Base-by-base conservation (phyloP, 208 protist genomes). In the Leishmania gerbilli region DNA sequence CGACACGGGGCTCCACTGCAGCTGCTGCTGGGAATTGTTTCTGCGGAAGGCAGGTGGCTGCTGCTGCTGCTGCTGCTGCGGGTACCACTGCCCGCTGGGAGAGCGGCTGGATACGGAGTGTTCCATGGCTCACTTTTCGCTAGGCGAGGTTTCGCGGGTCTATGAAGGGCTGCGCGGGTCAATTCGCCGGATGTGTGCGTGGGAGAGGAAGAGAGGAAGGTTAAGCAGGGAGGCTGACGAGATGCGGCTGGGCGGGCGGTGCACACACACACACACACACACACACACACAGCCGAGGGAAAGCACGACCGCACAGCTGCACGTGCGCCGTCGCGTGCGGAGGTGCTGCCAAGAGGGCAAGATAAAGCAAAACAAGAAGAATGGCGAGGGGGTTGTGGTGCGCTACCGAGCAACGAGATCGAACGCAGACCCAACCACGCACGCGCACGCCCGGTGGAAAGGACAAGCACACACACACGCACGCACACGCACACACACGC, bases 21-120 rank as follows among this genome's bases (percentile, higher is more conserved):
- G 79, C 40, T 83, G 75, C 67, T 80, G 84, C 62, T 62, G 53
- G 34, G 65, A 24, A n/a, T 37, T 27, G 37, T 47, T 45, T 42
- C 65, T 24, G 21, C n/a, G 65, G 40, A 71, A 71, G 37, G 34
- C 21, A 45, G 64, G 31, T 49, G 45, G 0, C 45, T 49, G 45
- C 53, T 78, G 76, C 55, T 86, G 9, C 9, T 47, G 45, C 53
- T 78, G 76, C 55, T 86, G 77, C 79, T 87, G 88, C 19, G 86
- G 86, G 60, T 92, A 92, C 88, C 83, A 90, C 76, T 81, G 84
- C 75, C 81, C 84, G 34, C 84, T 88, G 11, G 85, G 78, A 7
- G 85, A 83, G 31, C 82, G 87, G n/a, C 83, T 86, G 27, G 74
- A 65, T 21, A 85, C 65, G 5, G 82, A 85, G 58, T 81, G 77